These are phyloP conservation scores for Camelina laxa DNA, from an alignment of 345 rosid species.

Conservation along the genomic window DNA sequence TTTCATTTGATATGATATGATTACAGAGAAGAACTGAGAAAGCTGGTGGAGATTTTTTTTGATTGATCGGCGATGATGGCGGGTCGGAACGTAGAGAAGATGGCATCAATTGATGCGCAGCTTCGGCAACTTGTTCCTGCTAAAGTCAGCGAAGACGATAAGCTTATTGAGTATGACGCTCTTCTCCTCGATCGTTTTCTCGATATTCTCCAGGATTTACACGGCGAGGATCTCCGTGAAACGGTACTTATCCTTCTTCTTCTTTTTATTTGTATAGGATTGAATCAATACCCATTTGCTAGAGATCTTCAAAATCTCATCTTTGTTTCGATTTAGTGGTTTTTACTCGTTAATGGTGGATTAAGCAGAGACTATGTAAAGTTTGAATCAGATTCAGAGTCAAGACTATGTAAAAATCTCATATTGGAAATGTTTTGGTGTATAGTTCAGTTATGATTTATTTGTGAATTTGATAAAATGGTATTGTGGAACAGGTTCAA, in stretches of 20 bases:
- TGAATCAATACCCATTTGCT: conserved; percentile 29
- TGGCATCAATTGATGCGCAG: conserved; percentile 96
- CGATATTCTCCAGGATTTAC: conserved; percentile 92
- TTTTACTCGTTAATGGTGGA: background rate
- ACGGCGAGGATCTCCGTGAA: conserved; percentile 95
- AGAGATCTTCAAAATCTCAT: background rate
- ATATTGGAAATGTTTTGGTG: background rate
- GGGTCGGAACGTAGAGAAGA: conserved; percentile 75
- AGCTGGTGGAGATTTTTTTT: background rate
- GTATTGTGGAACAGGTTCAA: conserved; percentile 69
- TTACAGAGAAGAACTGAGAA: conserved; percentile 41
- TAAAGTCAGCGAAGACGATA: conserved; percentile 95
- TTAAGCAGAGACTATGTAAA: background rate
- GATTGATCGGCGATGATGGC: conserved; percentile 49
- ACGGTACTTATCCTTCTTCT: conserved; percentile 51
- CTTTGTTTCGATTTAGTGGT: background rate
- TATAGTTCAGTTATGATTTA: background rate
- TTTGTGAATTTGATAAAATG: background rate
- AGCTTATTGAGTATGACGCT: conserved; percentile 94
- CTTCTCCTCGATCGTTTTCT: conserved; percentile 93
- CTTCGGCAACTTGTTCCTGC: conserved; percentile 80
- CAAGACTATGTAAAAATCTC: too few species aligned
- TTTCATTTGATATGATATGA: conserved; percentile 26
- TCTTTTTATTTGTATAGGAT: background rate
- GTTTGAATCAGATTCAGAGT: conserved; percentile 17